Evolutionary conservation across 139 green algal genomes (phyloP), one percentile per base, ranked within the genome.

Genomic region (Picochlorum sp.): DNA sequence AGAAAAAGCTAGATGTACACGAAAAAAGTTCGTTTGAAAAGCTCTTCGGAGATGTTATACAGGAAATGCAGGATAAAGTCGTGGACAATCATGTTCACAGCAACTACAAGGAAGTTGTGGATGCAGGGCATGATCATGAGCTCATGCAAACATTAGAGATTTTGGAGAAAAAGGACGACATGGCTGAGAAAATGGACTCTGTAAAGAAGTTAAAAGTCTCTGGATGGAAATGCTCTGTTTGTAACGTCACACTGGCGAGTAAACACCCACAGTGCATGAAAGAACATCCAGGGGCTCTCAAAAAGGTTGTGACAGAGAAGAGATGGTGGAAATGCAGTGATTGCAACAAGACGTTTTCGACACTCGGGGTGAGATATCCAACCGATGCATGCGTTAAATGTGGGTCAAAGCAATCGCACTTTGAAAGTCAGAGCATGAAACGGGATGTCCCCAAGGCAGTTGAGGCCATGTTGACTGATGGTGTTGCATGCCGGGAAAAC

Each of bases 241-340:
- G 78, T 30, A n/a, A 30, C 13, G 74, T 56, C 49, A 73, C 56
- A 1, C n/a, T 68, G 7, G 78, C 81, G 45, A n/a, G 51, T 13
- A 65, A 62, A 32, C 62, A 24, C 14, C 23, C 50, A 18, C 34
- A 46, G 15, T 81, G 75, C 38, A 52, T 45, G 4, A 65, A 41
- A n/a, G 14, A 21, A 2, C 71, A 73, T 58, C 57, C 73, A 4
- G 21, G 68, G 13, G 16, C 47, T 1, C 47, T 78, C 11, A 58
- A 69, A 24, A 45, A 51, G 1, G 28, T 74, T 1, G 49, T 70
- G 56, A 46, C 49, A 38, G 71, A 38, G 49, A 84, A 83, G 65
- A 66, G 75, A 38, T 84, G 78, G 78, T 84, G 78, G 78, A 37
- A 58, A 21, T 84, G 78, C 63, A 44, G 51, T 2, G 63, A 62